phyloP scores from a whole-genome alignment of 495 filamentous ascomycete genomes.

The Beverwykella pulmonaria region DNA sequence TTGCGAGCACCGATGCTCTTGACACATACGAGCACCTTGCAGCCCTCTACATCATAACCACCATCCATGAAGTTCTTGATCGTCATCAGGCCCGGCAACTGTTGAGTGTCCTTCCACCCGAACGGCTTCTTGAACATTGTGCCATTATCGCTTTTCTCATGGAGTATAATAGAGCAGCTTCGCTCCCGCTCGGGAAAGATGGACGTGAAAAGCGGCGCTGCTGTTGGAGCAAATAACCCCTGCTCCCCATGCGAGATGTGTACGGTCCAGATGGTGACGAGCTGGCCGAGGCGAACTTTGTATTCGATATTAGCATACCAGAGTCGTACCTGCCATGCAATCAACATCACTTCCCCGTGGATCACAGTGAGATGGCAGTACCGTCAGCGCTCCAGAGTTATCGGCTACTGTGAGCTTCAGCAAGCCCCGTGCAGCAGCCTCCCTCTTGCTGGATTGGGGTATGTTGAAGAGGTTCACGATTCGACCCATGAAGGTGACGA shows the following conservation, averaged over 20 bases:
- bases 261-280: conserved; percentile 46
- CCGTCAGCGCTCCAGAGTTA: conserved; percentile 58
- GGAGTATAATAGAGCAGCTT: conserved; percentile 56
- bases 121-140: conserved; percentile 53
- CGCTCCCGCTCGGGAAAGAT: conserved; percentile 58
- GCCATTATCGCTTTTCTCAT: conserved; percentile 51
- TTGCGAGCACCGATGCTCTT: conserved; percentile 58
- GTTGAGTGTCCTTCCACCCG: conserved; percentile 43
- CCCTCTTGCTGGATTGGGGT: conserved; percentile 45
- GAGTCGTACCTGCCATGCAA: conserved; percentile 37
- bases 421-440: conserved; percentile 52
- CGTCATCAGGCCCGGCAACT: conserved; percentile 56
- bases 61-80: conserved; percentile 57
- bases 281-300: conserved; percentile 43
- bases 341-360: background rate
- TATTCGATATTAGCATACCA: conserved; percentile 45
- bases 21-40: conserved; percentile 59
- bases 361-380: conserved; percentile 34
- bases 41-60: conserved; percentile 54
- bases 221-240: conserved; percentile 37
- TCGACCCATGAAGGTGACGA: conserved; percentile 59
- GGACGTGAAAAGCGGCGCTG: conserved; percentile 48
- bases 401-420: conserved; percentile 62
- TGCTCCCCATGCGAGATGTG: conserved; percentile 45
- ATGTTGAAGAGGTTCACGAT: conserved; percentile 59